These are phyloP conservation scores for Thalassiosira mediterranea DNA, from an alignment of 352 stramenopile species.

Conservation along the genomic window DNA sequence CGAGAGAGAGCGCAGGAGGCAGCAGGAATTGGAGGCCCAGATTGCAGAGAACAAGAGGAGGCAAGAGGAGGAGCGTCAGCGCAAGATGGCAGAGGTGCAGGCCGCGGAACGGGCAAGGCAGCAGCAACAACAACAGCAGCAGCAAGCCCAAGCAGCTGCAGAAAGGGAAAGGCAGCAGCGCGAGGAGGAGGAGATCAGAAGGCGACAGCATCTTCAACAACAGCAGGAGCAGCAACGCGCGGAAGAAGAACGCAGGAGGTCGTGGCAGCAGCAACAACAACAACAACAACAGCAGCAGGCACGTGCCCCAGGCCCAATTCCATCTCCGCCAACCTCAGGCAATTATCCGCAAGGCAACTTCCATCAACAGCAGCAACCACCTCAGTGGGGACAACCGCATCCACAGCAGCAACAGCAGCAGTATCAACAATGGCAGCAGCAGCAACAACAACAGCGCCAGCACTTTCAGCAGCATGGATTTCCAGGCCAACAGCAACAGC, in stretches of 20 bases:
- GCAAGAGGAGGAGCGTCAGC: slow-evolving; percentile 48
- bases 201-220: slow-evolving; percentile 50
- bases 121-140: slow-evolving; percentile 19
- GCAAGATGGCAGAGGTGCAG: slow-evolving; percentile 43
- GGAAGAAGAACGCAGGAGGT: slow-evolving; percentile 46
- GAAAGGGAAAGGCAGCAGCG: slow-evolving; percentile 47
- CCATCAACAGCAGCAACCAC: slow-evolving; percentile 32
- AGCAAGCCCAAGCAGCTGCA: slow-evolving; percentile 38
- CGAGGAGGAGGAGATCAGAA: slow-evolving; percentile 50
- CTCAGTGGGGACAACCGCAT: slow-evolving; percentile 35
- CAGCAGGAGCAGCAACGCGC: slow-evolving; percentile 34
- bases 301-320: slow-evolving; percentile 5
- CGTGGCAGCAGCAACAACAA: slow-evolving; percentile 45
- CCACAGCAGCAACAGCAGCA: slow-evolving; percentile 47
- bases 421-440: slow-evolving; percentile 46
- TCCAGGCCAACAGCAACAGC: slow-evolving; percentile 37
- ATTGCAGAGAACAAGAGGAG: slow-evolving; percentile 44
- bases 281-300: slow-evolving; percentile 13
- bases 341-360: slow-evolving; percentile 30
- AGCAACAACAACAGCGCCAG: slow-evolving; percentile 45
- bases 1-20: slow-evolving; percentile 37
- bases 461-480: slow-evolving; percentile 49
- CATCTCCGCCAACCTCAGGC: slow-evolving; percentile 23
- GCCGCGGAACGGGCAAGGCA: slow-evolving; percentile 11
- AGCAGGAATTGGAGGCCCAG: slow-evolving; percentile 53